Conservation (phyloP, 208 protist genomes). For the Vickermania ingenoplastis region DNA sequence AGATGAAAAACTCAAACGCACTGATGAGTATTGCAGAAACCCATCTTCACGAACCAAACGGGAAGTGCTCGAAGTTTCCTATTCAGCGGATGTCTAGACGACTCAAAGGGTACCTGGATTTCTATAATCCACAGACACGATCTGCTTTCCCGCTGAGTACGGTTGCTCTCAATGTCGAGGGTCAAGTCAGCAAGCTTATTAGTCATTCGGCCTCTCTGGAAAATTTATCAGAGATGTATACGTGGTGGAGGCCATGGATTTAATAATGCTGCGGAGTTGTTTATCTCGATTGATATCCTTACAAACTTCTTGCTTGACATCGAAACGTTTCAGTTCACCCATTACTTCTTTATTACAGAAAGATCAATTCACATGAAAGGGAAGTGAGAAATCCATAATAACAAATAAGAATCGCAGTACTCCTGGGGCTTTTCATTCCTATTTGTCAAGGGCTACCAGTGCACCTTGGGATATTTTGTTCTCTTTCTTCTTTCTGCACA, state of each 20-base stretch:
- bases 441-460: too few species aligned
- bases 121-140: constrained; percentile 29
- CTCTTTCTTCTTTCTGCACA: too few species aligned
- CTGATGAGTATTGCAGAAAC: constrained; percentile 94
- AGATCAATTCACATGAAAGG: too few species aligned
- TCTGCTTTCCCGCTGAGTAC: constrained; percentile 43
- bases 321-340: background rate
- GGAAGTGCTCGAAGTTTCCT: constrained; percentile 18
- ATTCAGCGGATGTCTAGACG: constrained; percentile 66
- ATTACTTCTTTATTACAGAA: constrained; percentile 2
- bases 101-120: constrained; percentile 74
- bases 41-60: constrained; percentile 90
- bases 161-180: constrained; percentile 80
- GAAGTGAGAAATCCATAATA: too few species aligned
- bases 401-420: too few species aligned
- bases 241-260: constrained; percentile 95
- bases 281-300: constrained; percentile 5
- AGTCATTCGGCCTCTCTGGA: constrained; percentile 83
- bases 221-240: constrained; percentile 92
- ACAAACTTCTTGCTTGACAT: background rate
- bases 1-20: constrained; percentile 87
- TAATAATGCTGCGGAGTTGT: constrained; percentile 22
- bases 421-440: too few species aligned
- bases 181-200: constrained; percentile 91
- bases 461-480: too few species aligned